phyloP scores from a whole-genome alignment of 192 early-diverging fungal genomes.

The Gigaspora rosea region DNA sequence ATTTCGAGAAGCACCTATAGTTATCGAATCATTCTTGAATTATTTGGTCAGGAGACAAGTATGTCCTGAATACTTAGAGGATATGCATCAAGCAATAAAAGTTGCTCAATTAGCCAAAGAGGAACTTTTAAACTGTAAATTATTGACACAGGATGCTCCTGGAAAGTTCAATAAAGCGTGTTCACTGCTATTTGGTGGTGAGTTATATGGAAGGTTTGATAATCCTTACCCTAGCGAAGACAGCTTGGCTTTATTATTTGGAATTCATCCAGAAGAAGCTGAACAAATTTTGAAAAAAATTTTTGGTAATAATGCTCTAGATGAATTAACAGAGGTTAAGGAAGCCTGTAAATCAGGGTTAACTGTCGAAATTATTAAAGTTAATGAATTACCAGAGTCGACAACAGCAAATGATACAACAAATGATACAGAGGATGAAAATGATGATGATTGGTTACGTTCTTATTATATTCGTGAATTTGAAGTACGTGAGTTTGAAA shows the following conservation, averaged over 20 bases:
- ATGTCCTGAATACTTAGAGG: slow-evolving; percentile 53
- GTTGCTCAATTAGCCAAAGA: slow-evolving; percentile 44
- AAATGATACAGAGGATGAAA: no score
- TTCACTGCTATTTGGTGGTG: slow-evolving; percentile 48
- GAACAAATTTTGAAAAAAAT: neutral
- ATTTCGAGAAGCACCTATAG: slow-evolving; percentile 43
- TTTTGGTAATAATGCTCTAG: neutral
- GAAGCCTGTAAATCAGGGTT: neutral
- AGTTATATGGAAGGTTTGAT: slow-evolving; percentile 41
- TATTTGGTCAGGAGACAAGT: slow-evolving; percentile 54
- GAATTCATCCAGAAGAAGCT: slow-evolving; percentile 22
- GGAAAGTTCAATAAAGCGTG: slow-evolving; percentile 59
- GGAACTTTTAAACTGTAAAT: slow-evolving; percentile 53
- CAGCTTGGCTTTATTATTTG: slow-evolving; percentile 22
- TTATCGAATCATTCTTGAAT: slow-evolving; percentile 50
- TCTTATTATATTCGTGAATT: no score
- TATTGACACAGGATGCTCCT: slow-evolving; percentile 38
- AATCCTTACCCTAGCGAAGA: slow-evolving; percentile 25
- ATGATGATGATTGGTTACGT: no score
- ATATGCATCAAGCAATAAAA: slow-evolving; percentile 50
- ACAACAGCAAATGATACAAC: neutral
- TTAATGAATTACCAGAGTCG: neutral
- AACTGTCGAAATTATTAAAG: neutral
- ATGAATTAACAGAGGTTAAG: neutral
- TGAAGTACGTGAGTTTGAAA: no score